These are phyloP conservation scores for Lipomyces sp. DNA, from an alignment of 805 yeast genomes.

Conservation along the genomic window DNA sequence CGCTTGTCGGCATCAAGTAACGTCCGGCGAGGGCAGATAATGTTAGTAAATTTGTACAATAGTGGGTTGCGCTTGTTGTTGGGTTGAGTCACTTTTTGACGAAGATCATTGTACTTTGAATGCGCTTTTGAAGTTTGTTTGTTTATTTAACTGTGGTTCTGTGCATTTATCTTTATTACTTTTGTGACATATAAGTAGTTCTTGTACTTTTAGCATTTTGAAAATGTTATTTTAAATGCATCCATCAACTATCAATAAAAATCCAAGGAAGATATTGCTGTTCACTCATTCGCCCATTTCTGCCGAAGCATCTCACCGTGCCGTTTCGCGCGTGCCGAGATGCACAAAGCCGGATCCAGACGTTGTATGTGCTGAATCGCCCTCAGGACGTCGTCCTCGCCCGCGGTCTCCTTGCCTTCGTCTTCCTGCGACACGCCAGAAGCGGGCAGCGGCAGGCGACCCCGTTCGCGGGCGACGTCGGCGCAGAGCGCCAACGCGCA, in stretches of 20 bases:
- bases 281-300: conserved; percentile 12
- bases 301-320: conserved; percentile 9
- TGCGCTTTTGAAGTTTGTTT: neutral
- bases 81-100: too few relatives aligned
- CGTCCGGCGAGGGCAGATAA: too few relatives aligned
- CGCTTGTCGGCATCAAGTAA: conserved; percentile 43
- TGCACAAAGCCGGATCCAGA: conserved; percentile 21
- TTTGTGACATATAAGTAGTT: too few relatives aligned
- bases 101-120: conserved; percentile 14
- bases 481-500: conserved; percentile 22
- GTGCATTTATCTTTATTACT: neutral
- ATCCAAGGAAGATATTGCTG: neutral
- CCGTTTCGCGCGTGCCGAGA: conserved; percentile 3
- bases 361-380: conserved; percentile 2
- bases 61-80: too few relatives aligned
- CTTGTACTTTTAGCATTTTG: too few relatives aligned
- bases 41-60: too few relatives aligned
- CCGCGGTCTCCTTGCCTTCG: too few relatives aligned
- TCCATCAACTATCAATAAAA: too few relatives aligned
- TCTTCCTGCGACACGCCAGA: neutral
- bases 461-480: conserved; percentile 1
- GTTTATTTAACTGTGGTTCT: neutral
- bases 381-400: neutral
- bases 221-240: too few relatives aligned
- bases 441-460: neutral